A percentile compares a stretch with the other conserved stretches of the same genome.
Conservation (phyloP, 2,329 filamentous ascomycete genomes). For the Aureobasidium subglaciale region DNA sequence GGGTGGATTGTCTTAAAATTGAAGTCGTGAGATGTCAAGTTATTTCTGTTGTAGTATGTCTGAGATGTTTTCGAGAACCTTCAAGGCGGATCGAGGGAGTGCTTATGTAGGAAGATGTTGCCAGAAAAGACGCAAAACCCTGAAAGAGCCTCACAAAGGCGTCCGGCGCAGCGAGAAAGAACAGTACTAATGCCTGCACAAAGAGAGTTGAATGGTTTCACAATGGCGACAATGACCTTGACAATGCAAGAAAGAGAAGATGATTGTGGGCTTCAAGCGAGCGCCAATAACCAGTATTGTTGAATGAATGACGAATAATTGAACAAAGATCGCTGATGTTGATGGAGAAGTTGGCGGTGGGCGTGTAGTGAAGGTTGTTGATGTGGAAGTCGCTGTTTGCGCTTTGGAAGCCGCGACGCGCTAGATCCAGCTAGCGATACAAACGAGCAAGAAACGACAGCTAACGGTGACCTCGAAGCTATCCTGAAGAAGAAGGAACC, state of each 20-base stretch:
- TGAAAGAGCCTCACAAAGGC: slow-evolving; percentile 5
- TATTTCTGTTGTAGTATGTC: slow-evolving; percentile 2
- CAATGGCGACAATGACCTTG: slow-evolving; percentile 10
- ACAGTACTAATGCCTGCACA: slow-evolving; percentile 1
- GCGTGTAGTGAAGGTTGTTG: slow-evolving; percentile 5
- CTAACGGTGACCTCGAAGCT: neutral
- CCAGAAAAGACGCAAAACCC: neutral
- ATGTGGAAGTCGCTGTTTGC: slow-evolving; percentile 7
- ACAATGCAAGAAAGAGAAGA: neutral
- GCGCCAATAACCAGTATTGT: slow-evolving; percentile 8
- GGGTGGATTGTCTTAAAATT: neutral
- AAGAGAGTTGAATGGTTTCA: neutral
- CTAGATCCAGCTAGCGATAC: slow-evolving; percentile 6
- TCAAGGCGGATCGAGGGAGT: slow-evolving; percentile 1
- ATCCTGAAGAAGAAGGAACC: neutral
- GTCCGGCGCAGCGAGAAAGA: neutral
- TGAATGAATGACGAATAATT: slow-evolving; percentile 1
- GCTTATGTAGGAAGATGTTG: neutral
- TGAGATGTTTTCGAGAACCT: slow-evolving; percentile 14
- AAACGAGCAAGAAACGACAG: slow-evolving; percentile 5
- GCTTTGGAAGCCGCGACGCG: neutral
- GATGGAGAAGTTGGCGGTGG: neutral
- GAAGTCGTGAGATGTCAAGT: neutral
- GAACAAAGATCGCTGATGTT: neutral
- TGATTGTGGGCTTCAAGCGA: slow-evolving; percentile 6